These are phyloP conservation scores for Chloranthus sessilifolius DNA, from an alignment of 164 flowering plant genomes.

Conservation along the genomic window DNA sequence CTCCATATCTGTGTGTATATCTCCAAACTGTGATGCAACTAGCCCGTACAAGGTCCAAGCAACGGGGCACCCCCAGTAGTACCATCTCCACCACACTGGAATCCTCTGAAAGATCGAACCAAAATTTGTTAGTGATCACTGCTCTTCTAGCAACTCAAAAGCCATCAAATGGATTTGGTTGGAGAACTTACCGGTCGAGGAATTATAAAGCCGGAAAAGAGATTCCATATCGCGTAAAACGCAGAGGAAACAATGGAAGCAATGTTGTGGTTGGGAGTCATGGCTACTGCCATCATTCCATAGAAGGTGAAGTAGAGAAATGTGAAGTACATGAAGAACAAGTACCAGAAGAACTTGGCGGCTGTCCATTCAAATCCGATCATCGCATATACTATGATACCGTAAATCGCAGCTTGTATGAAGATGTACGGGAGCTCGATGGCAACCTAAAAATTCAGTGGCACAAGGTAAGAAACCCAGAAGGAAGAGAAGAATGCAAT, in stretches of 20 bases:
- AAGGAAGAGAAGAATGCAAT: not conserved
- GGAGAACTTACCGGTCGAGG: conserved; percentile 49
- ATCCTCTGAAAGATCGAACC: conserved; percentile 17
- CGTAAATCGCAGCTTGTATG: conserved; percentile 33
- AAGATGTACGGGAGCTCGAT: conserved; percentile 50
- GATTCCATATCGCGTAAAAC: conserved; percentile 59
- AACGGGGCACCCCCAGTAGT: conserved; percentile 47
- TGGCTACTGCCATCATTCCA: conserved; percentile 71
- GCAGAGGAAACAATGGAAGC: conserved; percentile 48
- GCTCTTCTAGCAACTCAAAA: not conserved
- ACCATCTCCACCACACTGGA: conserved; percentile 55
- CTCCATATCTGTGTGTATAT: conserved; percentile 11
- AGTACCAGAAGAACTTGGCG: conserved; percentile 52
- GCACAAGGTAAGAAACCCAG: not conserved
- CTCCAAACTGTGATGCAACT: conserved; percentile 38
- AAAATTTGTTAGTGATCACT: not conserved
- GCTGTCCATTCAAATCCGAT: conserved; percentile 59
- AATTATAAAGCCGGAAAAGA: conserved; percentile 57
- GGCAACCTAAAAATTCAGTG: conserved; percentile 21
- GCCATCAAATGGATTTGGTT: not conserved
- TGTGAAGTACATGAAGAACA: conserved; percentile 60
- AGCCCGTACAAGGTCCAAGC: conserved; percentile 56
- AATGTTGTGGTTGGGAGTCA: conserved; percentile 53
- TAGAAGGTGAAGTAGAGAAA: conserved; percentile 56
- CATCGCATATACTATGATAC: conserved; percentile 53